phyloP scores from a whole-genome alignment of 2,329 filamentous ascomycete genomes.

The Periconia sp. region DNA sequence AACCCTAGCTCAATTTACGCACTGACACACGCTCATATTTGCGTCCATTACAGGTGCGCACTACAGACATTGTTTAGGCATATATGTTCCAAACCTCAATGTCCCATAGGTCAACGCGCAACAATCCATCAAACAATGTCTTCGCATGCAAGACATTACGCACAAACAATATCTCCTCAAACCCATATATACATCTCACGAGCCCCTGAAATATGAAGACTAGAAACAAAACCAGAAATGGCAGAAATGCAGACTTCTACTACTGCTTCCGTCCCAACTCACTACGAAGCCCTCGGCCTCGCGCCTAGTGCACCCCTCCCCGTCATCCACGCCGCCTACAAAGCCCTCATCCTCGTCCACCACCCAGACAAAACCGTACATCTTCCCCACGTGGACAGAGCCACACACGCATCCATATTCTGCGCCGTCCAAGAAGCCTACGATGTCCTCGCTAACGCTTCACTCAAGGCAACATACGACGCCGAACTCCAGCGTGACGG shows the following conservation, averaged over 20 bases:
- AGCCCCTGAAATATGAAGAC: background rate
- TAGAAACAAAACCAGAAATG: too few species aligned
- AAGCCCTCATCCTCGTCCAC: slow-evolving; percentile 19
- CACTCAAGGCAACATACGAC: slow-evolving; percentile 22
- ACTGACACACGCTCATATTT: too few species aligned
- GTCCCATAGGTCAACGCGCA: too few species aligned
- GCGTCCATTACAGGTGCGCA: too few species aligned
- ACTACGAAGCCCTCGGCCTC: slow-evolving; percentile 24
- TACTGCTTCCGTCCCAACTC: slow-evolving; percentile 11
- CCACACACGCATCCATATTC: slow-evolving; percentile 13
- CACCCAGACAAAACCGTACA: slow-evolving; percentile 22
- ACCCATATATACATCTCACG: background rate
- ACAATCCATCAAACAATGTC: too few species aligned
- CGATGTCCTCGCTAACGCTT: slow-evolving; percentile 20
- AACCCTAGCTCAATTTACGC: too few species aligned
- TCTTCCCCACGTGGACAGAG: slow-evolving; percentile 14
- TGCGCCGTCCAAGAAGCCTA: slow-evolving; percentile 20
- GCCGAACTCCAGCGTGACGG: slow-evolving; percentile 13
- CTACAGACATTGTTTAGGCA: too few species aligned
- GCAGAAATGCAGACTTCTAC: slow-evolving; percentile 8
- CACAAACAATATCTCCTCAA: too few species aligned
- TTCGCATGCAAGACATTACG: too few species aligned
- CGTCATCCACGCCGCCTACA: slow-evolving; percentile 26
- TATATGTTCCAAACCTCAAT: too few species aligned
- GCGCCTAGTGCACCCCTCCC: slow-evolving; percentile 15